These are phyloP conservation scores for Paramarasmius palmivorus DNA, from an alignment of 1,284 basidiomycete genomes.

Conservation along the genomic window DNA sequence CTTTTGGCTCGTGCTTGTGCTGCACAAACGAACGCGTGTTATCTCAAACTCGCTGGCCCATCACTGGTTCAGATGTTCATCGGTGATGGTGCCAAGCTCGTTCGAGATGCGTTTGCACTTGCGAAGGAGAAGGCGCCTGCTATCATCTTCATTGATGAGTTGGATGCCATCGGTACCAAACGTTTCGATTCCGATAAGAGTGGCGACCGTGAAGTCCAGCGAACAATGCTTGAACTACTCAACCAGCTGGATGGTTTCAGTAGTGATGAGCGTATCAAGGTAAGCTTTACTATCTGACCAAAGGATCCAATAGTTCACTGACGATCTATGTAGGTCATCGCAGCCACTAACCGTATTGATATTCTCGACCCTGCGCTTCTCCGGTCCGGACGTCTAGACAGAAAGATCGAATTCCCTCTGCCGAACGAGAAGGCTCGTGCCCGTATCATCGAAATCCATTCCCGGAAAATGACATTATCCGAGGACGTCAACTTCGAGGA, in stretches of 20 bases:
- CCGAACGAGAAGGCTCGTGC: slow-evolving; percentile 96
- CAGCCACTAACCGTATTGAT: slow-evolving; percentile 98
- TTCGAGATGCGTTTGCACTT: slow-evolving; percentile 96
- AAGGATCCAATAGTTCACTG: slow-evolving; percentile 10
- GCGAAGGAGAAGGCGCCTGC: slow-evolving; percentile 97
- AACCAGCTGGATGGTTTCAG: slow-evolving; percentile 98
- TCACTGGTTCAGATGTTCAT: slow-evolving; percentile 99
- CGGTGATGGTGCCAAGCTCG: slow-evolving; percentile 97
- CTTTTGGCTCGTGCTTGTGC: slow-evolving; percentile 97
- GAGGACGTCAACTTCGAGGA: slow-evolving; percentile 89
- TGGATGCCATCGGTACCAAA: slow-evolving; percentile 96
- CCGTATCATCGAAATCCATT: slow-evolving; percentile 95
- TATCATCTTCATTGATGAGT: slow-evolving; percentile 99
- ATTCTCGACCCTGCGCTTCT: slow-evolving; percentile 98
- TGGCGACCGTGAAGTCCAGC: slow-evolving; percentile 97
- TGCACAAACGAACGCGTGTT: slow-evolving; percentile 96
- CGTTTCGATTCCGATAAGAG: slow-evolving; percentile 98
- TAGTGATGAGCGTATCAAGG: slow-evolving; percentile 96
- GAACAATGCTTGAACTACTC: slow-evolving; percentile 99
- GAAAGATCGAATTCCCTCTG: slow-evolving; percentile 94
- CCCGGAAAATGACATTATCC: slow-evolving; percentile 89
- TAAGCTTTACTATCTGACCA: slow-evolving; percentile 29
- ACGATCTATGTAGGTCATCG: slow-evolving; percentile 78
- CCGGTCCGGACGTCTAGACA: slow-evolving; percentile 94
- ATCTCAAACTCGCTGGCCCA: slow-evolving; percentile 96